Conservation (phyloP, 768 basidiomycete genomes). For the Boletus eberwhitei region DNA sequence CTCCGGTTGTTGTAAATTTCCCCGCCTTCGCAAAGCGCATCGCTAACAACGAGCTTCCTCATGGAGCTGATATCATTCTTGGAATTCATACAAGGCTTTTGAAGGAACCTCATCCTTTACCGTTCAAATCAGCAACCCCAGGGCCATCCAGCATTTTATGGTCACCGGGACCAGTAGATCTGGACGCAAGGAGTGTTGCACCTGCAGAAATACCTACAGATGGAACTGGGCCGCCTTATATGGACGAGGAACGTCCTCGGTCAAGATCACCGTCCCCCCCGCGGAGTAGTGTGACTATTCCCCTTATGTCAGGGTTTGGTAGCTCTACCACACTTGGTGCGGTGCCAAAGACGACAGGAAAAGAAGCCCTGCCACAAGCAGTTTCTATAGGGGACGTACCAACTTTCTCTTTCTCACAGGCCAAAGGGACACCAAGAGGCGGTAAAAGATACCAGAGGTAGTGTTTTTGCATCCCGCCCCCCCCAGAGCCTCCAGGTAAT, state of each 20-base stretch:
- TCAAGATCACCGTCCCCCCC: too few relatives aligned
- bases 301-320: too few relatives aligned
- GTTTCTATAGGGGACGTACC: neutral
- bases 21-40: slow-evolving; percentile 14
- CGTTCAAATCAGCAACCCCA: neutral
- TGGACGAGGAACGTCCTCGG: too few relatives aligned
- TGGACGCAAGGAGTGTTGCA: neutral
- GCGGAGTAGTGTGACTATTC: too few relatives aligned
- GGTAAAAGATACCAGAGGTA: too few relatives aligned
- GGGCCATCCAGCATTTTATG: too few relatives aligned
- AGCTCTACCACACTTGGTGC: too few relatives aligned
- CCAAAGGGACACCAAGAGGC: neutral
- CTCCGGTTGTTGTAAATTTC: slow-evolving; percentile 10
- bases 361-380: neutral
- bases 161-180: too few relatives aligned
- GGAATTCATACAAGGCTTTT: slow-evolving; percentile 19
- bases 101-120: neutral
- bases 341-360: neutral
- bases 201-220: neutral
- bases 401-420: neutral
- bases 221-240: neutral
- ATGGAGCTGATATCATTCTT: slow-evolving; percentile 20
- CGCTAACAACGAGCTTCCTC: slow-evolving; percentile 17
- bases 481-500: too few relatives aligned
- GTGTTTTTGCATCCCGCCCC: too few relatives aligned